Conservation (phyloP, 768 basidiomycete species). For the Boletus pseudo-olivaceus region DNA sequence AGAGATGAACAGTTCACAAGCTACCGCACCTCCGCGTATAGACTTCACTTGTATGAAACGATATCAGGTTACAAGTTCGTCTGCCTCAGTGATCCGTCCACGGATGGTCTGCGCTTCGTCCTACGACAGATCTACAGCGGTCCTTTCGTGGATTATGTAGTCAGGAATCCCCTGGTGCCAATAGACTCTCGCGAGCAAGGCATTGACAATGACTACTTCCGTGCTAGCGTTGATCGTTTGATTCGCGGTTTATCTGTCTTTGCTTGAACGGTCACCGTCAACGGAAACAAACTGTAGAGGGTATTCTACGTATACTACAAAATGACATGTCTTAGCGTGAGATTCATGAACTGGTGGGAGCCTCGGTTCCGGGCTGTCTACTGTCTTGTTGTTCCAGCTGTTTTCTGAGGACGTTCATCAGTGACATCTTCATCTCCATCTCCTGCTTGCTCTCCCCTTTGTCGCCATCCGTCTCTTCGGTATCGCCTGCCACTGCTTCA, state of each 20-base stretch:
- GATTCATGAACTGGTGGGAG: conserved; percentile 2
- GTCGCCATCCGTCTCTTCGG: conserved; percentile 53
- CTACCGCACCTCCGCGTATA: conserved; percentile 90
- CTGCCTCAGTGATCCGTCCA: conserved; percentile 83
- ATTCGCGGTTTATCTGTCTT: conserved; percentile 57
- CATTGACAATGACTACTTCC: conserved; percentile 91
- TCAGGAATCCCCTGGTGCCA: conserved; percentile 81
- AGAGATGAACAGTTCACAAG: conserved; percentile 91
- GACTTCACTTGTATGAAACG: conserved; percentile 90
- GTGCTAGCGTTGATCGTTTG: conserved; percentile 73
- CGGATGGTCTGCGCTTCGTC: conserved; percentile 78
- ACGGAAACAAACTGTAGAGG: conserved; percentile 12
- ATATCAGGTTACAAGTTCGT: conserved; percentile 92
- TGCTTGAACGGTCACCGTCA: conserved; percentile 17
- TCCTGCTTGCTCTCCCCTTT: conserved; percentile 65
- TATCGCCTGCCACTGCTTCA: conserved; percentile 84
- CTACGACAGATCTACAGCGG: conserved; percentile 90
- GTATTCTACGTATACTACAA: conserved; percentile 22
- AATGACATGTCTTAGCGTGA: conserved; percentile 5
- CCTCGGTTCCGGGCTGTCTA: conserved; percentile 7
- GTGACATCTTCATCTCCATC: conserved; percentile 78
- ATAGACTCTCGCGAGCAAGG: conserved; percentile 84
- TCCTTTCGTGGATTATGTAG: conserved; percentile 91
- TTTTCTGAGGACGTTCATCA: conserved; percentile 80
- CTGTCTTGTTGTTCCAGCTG: conserved; percentile 66